Conservation (phyloP, 2,329 filamentous ascomycete species). For the Calonectria hawksworthii region DNA sequence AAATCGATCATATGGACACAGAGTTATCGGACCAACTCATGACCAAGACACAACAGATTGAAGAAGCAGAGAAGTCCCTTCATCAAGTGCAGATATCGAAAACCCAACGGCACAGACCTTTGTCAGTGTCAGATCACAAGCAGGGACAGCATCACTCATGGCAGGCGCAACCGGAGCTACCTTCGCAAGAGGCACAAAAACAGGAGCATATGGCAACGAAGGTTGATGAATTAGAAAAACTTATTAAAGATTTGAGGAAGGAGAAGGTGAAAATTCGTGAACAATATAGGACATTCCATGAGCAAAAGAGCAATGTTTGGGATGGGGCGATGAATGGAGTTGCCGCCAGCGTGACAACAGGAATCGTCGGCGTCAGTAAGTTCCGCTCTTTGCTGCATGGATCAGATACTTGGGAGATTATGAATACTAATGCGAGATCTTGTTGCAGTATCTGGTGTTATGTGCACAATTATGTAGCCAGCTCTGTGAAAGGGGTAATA, state of each 20-base stretch:
- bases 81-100: not conserved
- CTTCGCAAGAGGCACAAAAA: not conserved
- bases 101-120: not conserved
- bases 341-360: slow-evolving; percentile 13
- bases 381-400: not conserved
- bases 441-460: no score
- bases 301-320: not conserved
- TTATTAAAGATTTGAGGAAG: not conserved
- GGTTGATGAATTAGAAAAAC: not conserved
- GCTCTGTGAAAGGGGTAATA: no score
- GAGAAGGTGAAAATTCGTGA: not conserved
- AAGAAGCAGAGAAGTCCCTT: not conserved
- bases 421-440: no score
- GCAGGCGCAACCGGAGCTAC: not conserved
- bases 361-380: slow-evolving; percentile 16
- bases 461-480: no score
- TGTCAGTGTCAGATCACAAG: not conserved
- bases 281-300: not conserved
- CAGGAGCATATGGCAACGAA: not conserved
- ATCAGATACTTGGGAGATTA: no score
- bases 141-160: not conserved
- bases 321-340: slow-evolving; percentile 19
- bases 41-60: not conserved
- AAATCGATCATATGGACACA: not conserved
- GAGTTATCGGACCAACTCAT: not conserved